Evolutionary conservation across 331 rosid genomes (phyloP), one percentile per base, ranked within the genome.

Genomic region (Arachis monticola): DNA sequence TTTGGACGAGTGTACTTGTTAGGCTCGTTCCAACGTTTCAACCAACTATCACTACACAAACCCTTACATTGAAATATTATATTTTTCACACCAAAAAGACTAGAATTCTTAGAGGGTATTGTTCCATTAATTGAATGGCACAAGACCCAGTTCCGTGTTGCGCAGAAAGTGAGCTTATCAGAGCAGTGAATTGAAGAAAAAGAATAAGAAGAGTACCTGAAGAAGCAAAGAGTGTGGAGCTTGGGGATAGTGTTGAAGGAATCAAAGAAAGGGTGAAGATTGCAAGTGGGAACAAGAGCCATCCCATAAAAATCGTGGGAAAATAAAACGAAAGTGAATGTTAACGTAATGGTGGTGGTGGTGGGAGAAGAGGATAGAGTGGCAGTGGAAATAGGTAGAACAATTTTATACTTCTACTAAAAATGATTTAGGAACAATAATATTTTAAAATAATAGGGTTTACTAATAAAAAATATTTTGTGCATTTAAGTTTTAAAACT

Each of bases 271-370:
- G 98, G 93, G 60, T 89, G 85, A 82, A 85, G 78, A 44, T 91
- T 88, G 56, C 96, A 96, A 72, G 87, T 82, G 82, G 97, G 93
- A 41, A 78, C 69, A 50, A 90, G 76, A 83, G 92, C 87, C 97
- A 94, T 92, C 38, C 62, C 27, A 38, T 10, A 17, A 17, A 17
- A 17, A 17, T 17, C 22, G 22, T 17, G 22, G 22, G 22, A 17
- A 17, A 17, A 17, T 17, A 17, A 17, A 17, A 17, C 22, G 22
- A 17, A 17, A 17, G 22, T 17, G 22, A 17, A 17, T 17, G 22
- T 17, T 17, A 17, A 17, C 22, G 22, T 17, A 17, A 17, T 17
- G 22, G 22, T 17, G 22, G 22, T 17, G 22, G 22, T 17, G 22
- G 22, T 17, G 22, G 22, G 22, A 17, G 22, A 17, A 17, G 22